Conservation (phyloP, 371 early-diverging fungal species). For the Catenaria anguillulae region DNA sequence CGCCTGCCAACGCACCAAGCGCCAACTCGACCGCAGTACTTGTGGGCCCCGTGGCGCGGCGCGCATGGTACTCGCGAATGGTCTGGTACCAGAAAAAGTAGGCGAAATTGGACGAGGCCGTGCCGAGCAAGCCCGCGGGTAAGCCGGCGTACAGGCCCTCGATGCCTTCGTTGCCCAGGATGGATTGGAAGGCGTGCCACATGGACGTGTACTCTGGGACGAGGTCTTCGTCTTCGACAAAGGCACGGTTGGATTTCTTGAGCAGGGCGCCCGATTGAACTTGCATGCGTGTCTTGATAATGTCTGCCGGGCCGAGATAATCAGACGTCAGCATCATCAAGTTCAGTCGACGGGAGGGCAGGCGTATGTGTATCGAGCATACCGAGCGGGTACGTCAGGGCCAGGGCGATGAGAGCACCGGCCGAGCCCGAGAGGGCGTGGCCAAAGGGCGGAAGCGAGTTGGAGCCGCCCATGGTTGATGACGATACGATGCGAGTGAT, state of each 20-base stretch:
- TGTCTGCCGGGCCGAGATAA: conserved; percentile 3
- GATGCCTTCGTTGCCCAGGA: conserved; percentile 68
- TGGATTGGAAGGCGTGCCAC: conserved; percentile 63
- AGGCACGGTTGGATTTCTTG: conserved; percentile 5
- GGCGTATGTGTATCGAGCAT: conserved; percentile 71
- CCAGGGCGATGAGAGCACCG: conserved; percentile 79
- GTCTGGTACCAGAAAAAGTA: conserved; percentile 88
- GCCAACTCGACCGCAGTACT: conserved; percentile 63
- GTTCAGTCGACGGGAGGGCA: no score
- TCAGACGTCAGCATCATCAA: no score
- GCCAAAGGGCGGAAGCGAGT: conserved; percentile 60
- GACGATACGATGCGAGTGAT: no score
- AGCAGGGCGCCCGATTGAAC: conserved; percentile 48
- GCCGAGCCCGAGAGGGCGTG: conserved; percentile 85
- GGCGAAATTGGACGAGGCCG: conserved; percentile 74
- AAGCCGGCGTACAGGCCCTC: conserved; percentile 84
- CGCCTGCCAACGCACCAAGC: conserved; percentile 84
- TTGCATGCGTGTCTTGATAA: conserved; percentile 80
- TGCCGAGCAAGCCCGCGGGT: conserved; percentile 69
- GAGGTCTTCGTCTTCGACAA: conserved; percentile 19
- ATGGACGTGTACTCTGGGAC: conserved; percentile 45
- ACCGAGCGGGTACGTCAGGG: conserved; percentile 84
- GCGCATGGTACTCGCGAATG: conserved; percentile 33
- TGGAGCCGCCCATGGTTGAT: no score
- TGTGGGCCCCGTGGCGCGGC: conserved; percentile 18